Conservation (phyloP, 495 filamentous ascomycete genomes). For the Bacidia gigantensis region DNA sequence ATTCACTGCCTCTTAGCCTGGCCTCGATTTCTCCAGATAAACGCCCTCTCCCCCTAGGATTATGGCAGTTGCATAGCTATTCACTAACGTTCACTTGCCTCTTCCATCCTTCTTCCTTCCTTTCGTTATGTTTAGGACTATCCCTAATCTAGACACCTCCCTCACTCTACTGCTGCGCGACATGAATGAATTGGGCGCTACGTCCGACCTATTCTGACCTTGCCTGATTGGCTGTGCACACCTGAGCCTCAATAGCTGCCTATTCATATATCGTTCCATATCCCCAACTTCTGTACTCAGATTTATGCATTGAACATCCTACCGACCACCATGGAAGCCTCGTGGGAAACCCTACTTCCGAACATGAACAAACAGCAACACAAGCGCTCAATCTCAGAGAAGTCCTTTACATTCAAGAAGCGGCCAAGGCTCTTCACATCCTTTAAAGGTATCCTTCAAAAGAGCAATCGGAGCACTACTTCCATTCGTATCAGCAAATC, state of each 20-base stretch:
- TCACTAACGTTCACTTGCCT: not conserved
- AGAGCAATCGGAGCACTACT: not conserved
- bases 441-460: constrained; percentile 8
- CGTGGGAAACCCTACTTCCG: not conserved
- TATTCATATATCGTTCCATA: not conserved
- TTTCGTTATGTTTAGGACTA: not conserved
- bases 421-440: constrained; percentile 5
- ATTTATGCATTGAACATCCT: not conserved
- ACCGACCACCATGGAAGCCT: not conserved
- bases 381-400: not conserved
- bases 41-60: not conserved
- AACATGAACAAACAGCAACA: not conserved
- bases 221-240: not conserved
- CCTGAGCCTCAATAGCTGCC: not conserved
- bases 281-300: not conserved
- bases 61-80: not conserved
- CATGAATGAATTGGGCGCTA: not conserved
- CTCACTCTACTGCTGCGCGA: too few species aligned
- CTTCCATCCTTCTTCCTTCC: not conserved
- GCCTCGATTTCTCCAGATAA: not conserved
- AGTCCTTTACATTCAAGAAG: not conserved
- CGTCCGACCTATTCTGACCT: not conserved
- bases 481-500: constrained; percentile 1
- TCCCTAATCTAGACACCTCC: not conserved
- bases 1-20: not conserved